Percentiles rank a stretch among this genome's conserved stretches.
phyloP scores from a whole-genome alignment of 75 land plant genomes.

The Adiantum capillusveneris region DNA sequence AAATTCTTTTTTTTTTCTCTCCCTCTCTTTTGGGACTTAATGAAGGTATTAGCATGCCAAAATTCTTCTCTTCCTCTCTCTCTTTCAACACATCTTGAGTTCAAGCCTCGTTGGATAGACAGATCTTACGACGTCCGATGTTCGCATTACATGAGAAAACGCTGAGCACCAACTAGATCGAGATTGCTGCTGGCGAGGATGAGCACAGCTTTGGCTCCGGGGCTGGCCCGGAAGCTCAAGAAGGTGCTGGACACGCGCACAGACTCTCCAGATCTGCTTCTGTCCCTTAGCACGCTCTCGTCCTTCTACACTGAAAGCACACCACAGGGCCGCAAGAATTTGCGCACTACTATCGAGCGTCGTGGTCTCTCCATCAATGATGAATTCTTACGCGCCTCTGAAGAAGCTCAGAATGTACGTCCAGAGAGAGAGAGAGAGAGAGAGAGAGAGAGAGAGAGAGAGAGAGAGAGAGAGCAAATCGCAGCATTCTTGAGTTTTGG shows the following conservation, averaged over 20 bases:
- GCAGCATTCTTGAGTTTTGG: not conserved
- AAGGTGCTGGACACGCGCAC: conserved; percentile 90
- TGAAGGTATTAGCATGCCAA: too few relatives aligned
- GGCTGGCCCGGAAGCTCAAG: conserved; percentile 87
- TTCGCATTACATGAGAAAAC: too few relatives aligned
- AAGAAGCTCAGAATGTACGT: conserved; percentile 54
- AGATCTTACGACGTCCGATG: too few relatives aligned
- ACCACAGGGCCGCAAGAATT: conserved; percentile 63
- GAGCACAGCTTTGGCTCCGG: conserved; percentile 68
- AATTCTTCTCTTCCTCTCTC: too few relatives aligned
- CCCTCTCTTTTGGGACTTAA: too few relatives aligned
- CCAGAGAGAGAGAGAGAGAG: too few relatives aligned
- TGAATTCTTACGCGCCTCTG: conserved; percentile 73
- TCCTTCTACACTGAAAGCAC: conserved; percentile 76
- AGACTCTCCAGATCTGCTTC: conserved; percentile 73
- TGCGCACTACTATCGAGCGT: conserved; percentile 78
- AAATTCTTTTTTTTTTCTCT: too few relatives aligned
- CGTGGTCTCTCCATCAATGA: conserved; percentile 77
- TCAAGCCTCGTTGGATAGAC: too few relatives aligned
- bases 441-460: not conserved
- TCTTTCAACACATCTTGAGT: too few relatives aligned
- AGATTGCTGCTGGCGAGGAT: too few relatives aligned
- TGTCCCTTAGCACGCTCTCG: conserved; percentile 79
- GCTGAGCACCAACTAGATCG: too few relatives aligned
- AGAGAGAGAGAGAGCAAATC: too few relatives aligned